A percentile compares a stretch with the other conserved stretches of the same genome.
These are phyloP conservation scores for Elsinoe batatas DNA, from an alignment of 2,329 filamentous ascomycete species.

Conservation along the genomic window DNA sequence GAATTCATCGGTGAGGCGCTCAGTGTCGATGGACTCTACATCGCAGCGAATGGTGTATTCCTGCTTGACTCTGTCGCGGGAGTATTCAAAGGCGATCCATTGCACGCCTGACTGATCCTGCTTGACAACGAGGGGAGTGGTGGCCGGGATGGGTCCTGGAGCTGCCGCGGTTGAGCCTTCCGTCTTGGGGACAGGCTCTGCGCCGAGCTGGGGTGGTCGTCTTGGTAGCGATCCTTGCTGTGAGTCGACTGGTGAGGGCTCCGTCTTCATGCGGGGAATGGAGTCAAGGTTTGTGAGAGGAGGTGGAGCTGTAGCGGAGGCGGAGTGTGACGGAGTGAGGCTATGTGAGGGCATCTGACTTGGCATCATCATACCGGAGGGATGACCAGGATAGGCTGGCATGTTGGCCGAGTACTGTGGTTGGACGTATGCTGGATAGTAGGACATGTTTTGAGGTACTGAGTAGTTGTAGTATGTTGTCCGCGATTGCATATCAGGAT, in stretches of 20 bases:
- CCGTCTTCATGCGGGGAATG: background rate
- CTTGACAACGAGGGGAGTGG: conserved; percentile 83
- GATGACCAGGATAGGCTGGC: background rate
- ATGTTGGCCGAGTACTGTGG: background rate
- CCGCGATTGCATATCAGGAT: conserved; percentile 6
- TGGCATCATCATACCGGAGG: conserved; percentile 9
- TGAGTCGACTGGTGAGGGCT: conserved; percentile 3
- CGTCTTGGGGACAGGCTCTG: conserved; percentile 1
- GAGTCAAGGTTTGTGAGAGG: background rate
- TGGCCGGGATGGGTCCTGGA: conserved; percentile 91
- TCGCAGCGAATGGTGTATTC: conserved; percentile 98
- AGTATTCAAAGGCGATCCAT: conserved; percentile 99
- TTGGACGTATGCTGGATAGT: conserved; percentile 3
- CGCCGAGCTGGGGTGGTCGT: conserved; percentile 8
- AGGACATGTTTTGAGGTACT: conserved; percentile 6
- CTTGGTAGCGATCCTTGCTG: conserved; percentile 5
- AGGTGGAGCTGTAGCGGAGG: background rate
- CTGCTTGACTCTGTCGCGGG: conserved; percentile 94
- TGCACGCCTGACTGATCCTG: conserved; percentile 96
- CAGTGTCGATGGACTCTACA: conserved; percentile 90
- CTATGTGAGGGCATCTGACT: conserved; percentile 1
- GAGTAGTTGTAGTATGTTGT: conserved; percentile 1
- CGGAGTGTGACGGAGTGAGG: background rate
- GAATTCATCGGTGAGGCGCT: conserved; percentile 76
- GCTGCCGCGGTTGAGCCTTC: conserved; percentile 45